A percentile compares a stretch with the other conserved stretches of the same genome.
These are phyloP conservation scores for Chalara sp. DNA, from an alignment of 2,329 filamentous ascomycete genomes.

Conservation along the genomic window DNA sequence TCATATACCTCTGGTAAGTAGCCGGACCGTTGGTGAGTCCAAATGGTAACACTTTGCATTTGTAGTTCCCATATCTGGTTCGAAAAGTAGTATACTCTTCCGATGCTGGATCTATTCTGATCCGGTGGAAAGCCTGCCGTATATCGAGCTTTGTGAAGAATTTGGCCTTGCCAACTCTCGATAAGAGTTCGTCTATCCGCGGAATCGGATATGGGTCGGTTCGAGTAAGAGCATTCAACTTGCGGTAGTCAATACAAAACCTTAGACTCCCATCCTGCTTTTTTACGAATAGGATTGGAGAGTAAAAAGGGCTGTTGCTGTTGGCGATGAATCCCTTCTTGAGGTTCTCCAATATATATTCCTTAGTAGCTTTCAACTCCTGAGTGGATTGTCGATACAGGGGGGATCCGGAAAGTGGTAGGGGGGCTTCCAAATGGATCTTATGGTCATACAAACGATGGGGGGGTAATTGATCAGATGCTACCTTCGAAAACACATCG, in stretches of 20 bases:
- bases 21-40: conserved; percentile 1
- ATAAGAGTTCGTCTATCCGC: neutral
- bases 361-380: neutral
- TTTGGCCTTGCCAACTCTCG: neutral
- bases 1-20: conserved; percentile 5
- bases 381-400: too few relatives aligned
- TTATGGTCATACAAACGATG: neutral
- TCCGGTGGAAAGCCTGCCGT: neutral
- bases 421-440: too few relatives aligned
- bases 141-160: neutral
- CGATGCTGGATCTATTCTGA: neutral
- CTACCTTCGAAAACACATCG: too few relatives aligned
- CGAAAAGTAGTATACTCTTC: neutral
- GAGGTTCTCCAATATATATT: too few relatives aligned
- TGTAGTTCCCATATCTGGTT: neutral
- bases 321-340: too few relatives aligned
- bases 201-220: too few relatives aligned
- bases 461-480: neutral
- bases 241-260: too few relatives aligned
- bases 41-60: conserved; percentile 4
- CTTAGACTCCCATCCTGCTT: too few relatives aligned
- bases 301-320: too few relatives aligned
- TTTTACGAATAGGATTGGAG: neutral
- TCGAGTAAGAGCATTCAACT: too few relatives aligned
- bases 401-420: too few relatives aligned